Evolutionary conservation across 148 eudicot species (phyloP).

Genomic region (Spergularia bocconei): DNA sequence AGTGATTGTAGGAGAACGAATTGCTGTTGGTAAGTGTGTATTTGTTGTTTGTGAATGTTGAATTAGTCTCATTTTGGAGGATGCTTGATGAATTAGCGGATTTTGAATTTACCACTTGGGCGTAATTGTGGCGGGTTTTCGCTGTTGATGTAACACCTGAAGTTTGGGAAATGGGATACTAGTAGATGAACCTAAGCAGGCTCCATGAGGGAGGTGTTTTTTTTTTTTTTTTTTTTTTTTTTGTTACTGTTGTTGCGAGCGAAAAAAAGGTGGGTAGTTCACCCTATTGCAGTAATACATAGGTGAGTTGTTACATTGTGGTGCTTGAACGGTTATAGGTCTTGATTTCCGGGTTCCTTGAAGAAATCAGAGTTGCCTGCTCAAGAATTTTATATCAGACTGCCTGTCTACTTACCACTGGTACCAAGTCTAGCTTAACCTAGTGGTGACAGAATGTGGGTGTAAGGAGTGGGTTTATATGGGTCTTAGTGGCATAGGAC

Average conservation of each 20-base stretch:
- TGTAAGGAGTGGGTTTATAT: not conserved
- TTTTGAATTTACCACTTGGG: too few species aligned
- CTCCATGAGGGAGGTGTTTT: not conserved
- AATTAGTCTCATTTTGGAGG: not conserved
- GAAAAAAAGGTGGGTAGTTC: not conserved
- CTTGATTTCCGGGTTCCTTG: not conserved
- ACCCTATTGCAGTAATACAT: not conserved
- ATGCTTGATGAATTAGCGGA: not conserved
- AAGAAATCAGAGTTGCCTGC: not conserved
- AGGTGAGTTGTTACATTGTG: not conserved
- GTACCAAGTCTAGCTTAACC: not conserved
- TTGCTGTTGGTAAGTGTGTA: not conserved
- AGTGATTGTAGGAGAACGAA: not conserved
- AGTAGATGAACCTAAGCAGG: not conserved
- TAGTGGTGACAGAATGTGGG: not conserved
- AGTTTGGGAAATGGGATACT: not conserved
- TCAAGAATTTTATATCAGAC: not conserved
- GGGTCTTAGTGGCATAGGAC: not conserved
- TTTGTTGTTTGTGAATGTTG: too few species aligned
- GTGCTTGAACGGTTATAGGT: not conserved
- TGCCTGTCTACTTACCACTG: not conserved
- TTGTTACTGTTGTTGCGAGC: not conserved
- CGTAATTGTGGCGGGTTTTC: not conserved
- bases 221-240: too few species aligned
- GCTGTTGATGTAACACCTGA: not conserved